Percentiles rank a stretch among this genome's conserved stretches.
phyloP scores from a whole-genome alignment of 148 eudicot species.

The Spergularia bocconei region DNA sequence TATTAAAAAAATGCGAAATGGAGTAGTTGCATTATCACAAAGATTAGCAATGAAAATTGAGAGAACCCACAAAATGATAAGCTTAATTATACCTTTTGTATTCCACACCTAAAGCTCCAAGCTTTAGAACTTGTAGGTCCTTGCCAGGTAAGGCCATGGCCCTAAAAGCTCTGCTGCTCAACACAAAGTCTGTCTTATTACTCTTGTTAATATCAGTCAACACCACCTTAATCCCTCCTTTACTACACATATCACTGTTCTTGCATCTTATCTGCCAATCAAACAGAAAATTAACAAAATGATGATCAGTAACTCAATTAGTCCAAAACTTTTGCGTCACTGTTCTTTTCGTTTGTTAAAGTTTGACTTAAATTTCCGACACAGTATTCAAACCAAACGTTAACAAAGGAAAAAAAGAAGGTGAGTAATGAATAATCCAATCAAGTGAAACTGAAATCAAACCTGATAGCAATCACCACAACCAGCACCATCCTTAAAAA shows the following conservation, averaged over 20 bases:
- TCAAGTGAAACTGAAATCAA: not conserved
- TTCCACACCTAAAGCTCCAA: constrained; percentile 33
- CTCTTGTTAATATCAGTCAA: constrained; percentile 54
- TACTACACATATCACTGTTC: constrained; percentile 41
- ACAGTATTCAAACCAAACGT: too few relatives aligned
- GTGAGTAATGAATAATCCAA: not conserved
- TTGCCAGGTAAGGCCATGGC: constrained; percentile 68
- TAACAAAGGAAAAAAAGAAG: too few relatives aligned
- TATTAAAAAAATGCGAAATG: too few relatives aligned
- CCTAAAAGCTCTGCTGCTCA: constrained; percentile 64
- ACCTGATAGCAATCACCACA: constrained; percentile 94
- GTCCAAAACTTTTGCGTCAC: too few relatives aligned
- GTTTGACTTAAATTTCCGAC: too few relatives aligned
- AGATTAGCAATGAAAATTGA: not conserved
- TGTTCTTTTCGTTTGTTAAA: too few relatives aligned
- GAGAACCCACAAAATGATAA: not conserved
- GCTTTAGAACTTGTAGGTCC: constrained; percentile 43
- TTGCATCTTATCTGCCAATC: constrained; percentile 47
- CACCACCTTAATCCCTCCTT: constrained; percentile 50
- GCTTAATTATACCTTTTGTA: constrained; percentile 23
- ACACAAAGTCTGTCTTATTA: constrained; percentile 59
- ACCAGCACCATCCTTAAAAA: constrained; percentile 70
- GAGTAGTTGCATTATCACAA: too few relatives aligned
- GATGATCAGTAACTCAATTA: not conserved
- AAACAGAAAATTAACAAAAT: not conserved